These are phyloP conservation scores for Rhodosporidiobolus sp. DNA, from an alignment of 768 basidiomycete species.

Conservation along the genomic window DNA sequence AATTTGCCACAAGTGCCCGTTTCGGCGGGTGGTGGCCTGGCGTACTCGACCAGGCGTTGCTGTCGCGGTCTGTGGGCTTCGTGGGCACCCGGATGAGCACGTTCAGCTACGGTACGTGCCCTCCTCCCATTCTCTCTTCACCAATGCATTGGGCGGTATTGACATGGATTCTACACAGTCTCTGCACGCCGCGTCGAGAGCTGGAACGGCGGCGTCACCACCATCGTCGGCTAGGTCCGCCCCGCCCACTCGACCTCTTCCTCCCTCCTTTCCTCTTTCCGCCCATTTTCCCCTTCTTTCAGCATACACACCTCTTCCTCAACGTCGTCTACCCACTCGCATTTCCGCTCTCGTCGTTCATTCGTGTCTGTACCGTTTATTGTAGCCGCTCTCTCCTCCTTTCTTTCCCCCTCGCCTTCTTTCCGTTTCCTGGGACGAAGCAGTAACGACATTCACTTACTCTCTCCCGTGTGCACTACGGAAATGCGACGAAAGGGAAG, in stretches of 20 bases:
- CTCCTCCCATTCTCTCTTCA: not conserved
- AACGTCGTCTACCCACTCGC: not conserved
- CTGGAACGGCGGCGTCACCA: constrained; percentile 19
- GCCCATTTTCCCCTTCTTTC: not conserved
- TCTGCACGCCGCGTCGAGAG: constrained; percentile 27
- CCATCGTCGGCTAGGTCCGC: constrained; percentile 18
- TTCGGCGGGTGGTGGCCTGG: constrained; percentile 17
- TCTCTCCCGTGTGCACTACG: too few relatives aligned
- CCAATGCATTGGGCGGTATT: not conserved
- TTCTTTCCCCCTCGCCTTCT: too few relatives aligned
- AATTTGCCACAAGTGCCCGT: not conserved
- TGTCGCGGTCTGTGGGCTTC: constrained; percentile 15
- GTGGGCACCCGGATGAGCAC: constrained; percentile 7
- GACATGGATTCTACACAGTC: not conserved
- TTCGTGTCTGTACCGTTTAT: too few relatives aligned
- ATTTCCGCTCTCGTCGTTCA: not conserved
- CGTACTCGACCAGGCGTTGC: constrained; percentile 17
- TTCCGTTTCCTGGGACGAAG: too few relatives aligned
- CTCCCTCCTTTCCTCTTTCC: not conserved
- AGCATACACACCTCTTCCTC: too few relatives aligned
- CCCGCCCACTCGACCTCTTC: not conserved
- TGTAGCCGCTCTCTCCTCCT: too few relatives aligned
- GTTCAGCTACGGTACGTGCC: not conserved
- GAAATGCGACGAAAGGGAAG: too few relatives aligned
- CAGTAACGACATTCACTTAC: too few relatives aligned